Conservation (phyloP, 106 monocot genomes). For the Dendrobium catenatum region DNA sequence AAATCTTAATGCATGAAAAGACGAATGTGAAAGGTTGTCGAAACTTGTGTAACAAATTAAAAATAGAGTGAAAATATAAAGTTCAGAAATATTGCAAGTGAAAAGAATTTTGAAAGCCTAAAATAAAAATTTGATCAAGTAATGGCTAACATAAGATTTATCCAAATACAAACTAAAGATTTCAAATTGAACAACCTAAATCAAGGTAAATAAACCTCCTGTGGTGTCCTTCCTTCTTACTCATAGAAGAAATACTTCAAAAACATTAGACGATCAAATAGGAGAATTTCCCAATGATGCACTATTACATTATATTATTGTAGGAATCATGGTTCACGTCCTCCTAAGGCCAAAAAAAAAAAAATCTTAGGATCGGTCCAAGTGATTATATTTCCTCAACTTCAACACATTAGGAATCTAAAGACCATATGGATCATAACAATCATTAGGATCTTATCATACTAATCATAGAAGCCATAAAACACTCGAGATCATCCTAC, state of each 20-base stretch:
- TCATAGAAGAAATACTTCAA: background rate
- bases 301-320: background rate
- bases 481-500: too few species aligned
- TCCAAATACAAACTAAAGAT: too few species aligned
- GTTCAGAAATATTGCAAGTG: too few species aligned
- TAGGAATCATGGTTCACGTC: background rate
- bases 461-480: too few species aligned
- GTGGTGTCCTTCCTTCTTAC: background rate
- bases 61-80: too few species aligned
- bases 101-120: too few species aligned
- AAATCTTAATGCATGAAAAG: too few species aligned
- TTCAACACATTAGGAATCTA: background rate
- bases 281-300: background rate
- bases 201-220: background rate
- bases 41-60: too few species aligned
- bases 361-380: background rate
- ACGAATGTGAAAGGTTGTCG: too few species aligned
- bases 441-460: background rate
- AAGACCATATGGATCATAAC: background rate
- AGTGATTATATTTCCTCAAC: background rate
- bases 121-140: too few species aligned
- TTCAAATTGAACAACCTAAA: too few species aligned
- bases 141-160: too few species aligned
- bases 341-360: background rate
- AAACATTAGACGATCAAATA: background rate